phyloP scores from a whole-genome alignment of 345 rosid genomes.

The Bruguiera sexangula region DNA sequence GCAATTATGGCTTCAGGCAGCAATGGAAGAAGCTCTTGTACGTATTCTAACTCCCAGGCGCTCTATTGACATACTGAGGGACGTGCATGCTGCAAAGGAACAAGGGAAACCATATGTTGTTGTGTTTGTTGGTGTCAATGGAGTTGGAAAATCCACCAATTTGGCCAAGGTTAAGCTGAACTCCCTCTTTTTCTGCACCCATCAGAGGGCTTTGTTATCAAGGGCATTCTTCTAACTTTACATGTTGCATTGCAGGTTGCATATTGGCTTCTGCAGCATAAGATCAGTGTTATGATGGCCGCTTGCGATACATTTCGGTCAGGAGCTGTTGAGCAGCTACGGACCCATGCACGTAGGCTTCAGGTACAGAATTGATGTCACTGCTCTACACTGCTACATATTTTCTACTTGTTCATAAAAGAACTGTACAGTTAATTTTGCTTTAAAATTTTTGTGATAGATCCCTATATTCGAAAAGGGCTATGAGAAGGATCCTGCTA shows the following conservation, averaged over 20 bases:
- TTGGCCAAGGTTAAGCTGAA: constrained; percentile 64
- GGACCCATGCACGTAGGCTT: constrained; percentile 95
- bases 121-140: constrained; percentile 97
- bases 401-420: background rate
- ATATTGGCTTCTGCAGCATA: constrained; percentile 95
- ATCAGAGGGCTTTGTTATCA: background rate
- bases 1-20: constrained; percentile 51
- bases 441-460: constrained; percentile 35
- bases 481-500: constrained; percentile 95
- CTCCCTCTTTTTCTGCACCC: background rate
- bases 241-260: constrained; percentile 57
- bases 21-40: constrained; percentile 96
- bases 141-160: constrained; percentile 98
- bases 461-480: constrained; percentile 98
- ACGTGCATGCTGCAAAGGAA: constrained; percentile 89
- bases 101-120: constrained; percentile 90
- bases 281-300: constrained; percentile 95
- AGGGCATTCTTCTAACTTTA: constrained; percentile 8
- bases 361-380: constrained; percentile 48
- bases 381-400: background rate
- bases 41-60: constrained; percentile 97
- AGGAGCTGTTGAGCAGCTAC: constrained; percentile 97
- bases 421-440: background rate
- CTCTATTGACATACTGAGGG: constrained; percentile 92
- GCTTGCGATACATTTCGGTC: constrained; percentile 99